Evolutionary conservation across 2,329 filamentous ascomycete genomes (phyloP), one percentile per base, ranked within the genome.

Genomic region (Calonectria henricotiae): DNA sequence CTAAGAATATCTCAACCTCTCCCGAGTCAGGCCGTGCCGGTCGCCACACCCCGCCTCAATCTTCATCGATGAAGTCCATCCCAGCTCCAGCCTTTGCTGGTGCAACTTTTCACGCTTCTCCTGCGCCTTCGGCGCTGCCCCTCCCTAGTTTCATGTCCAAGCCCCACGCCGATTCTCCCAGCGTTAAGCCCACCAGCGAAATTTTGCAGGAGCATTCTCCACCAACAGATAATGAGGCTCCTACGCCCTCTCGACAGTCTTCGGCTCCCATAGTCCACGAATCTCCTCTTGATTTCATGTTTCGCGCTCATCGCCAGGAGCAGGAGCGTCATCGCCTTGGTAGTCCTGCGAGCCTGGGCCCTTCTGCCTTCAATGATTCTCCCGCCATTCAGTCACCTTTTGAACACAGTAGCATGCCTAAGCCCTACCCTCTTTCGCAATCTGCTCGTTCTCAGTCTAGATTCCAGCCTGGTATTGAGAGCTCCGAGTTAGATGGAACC

Each of bases 31-130:
- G 78, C 25, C 84, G 80, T 20, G 78, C 80, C 20, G 84, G 81
- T 32, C 83, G 83, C 25, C 83, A 83, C 58, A 89, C 87, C 20
- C 82, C 78, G 25, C 81, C 82, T 20, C 77, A 86, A 62, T 83
- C 83, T 17, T 79, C 79, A 9, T 80, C 83, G 35, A 79, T 85
- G 73, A 87, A 86, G 78, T 82, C 87, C 54, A 81, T 82, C 60
- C 82, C 82, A 35, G 83, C 83, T 60, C 86, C 90, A 70, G 91
- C 92, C 54, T 99, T 98, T 83, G 96, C 96, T 44, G 96, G 96
- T 15, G 93, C 96, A 39, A 97, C 95, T 5, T 99, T 98, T 81
- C 95, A 98, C 82, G 94, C 95, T 46, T 98, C 96, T 9, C 96
- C 96, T 23, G 96, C 95, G 1, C 93, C 96, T 0, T 97, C 95